These are phyloP conservation scores for Nannochloropsis oceanica DNA, from an alignment of 108 stramenopile species.

Conservation along the genomic window DNA sequence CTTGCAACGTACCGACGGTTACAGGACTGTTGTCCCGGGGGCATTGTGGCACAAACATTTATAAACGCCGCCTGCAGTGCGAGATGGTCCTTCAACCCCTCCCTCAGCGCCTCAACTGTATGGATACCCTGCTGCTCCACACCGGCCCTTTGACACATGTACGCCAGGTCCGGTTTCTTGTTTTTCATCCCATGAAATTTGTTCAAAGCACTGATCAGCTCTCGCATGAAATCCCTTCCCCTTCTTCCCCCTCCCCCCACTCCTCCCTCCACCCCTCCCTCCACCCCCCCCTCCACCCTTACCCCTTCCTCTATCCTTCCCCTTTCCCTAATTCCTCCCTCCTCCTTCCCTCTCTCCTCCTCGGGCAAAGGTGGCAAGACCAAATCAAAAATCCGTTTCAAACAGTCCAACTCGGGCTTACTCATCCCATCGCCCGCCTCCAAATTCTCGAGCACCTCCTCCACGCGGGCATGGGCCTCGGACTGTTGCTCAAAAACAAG, in stretches of 20 bases:
- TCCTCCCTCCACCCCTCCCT: background rate
- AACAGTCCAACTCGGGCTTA: background rate
- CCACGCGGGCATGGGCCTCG: background rate
- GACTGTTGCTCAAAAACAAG: background rate
- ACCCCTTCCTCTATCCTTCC: background rate
- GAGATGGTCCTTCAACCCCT: background rate
- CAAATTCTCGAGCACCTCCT: background rate
- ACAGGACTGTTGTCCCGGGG: background rate
- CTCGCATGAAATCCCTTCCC: background rate
- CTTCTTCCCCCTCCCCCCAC: no score
- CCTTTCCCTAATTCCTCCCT: background rate
- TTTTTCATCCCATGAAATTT: background rate
- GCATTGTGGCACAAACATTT: background rate
- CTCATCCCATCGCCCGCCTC: background rate
- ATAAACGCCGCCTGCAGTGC: background rate
- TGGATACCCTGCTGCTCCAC: background rate
- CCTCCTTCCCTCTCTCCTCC: background rate
- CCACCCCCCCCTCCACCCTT: background rate
- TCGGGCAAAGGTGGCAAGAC: background rate
- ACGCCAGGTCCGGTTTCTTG: background rate
- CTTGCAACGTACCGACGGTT: background rate
- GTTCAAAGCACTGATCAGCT: background rate
- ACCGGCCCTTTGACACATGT: background rate
- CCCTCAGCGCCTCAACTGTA: background rate
- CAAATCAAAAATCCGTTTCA: background rate